These are phyloP conservation scores for Fusarium drepaniforme DNA, from an alignment of 2,329 filamentous ascomycete species.

Conservation along the genomic window DNA sequence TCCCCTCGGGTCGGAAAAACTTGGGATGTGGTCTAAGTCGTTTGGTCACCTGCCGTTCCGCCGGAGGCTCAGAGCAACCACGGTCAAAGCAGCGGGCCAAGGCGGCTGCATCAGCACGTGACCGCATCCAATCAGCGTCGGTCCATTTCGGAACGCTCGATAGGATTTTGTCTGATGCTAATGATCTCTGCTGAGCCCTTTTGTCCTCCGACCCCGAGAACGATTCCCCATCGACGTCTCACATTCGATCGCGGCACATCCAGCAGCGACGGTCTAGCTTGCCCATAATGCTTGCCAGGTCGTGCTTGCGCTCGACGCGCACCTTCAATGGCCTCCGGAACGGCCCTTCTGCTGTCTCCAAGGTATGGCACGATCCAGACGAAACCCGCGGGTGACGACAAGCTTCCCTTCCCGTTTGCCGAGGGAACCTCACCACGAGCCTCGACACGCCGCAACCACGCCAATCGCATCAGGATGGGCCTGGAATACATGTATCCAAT, in stretches of 20 bases:
- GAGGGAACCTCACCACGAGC: slow-evolving; percentile 49
- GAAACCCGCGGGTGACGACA: slow-evolving; percentile 25
- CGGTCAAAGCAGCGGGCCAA: not conserved
- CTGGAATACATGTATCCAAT: slow-evolving; percentile 35
- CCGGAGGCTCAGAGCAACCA: slow-evolving; percentile 35
- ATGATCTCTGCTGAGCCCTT: slow-evolving; percentile 56
- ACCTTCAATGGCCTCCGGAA: slow-evolving; percentile 83
- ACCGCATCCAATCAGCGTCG: slow-evolving; percentile 55
- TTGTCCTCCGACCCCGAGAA: slow-evolving; percentile 54
- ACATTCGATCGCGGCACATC: slow-evolving; percentile 51
- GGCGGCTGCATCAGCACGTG: slow-evolving; percentile 47
- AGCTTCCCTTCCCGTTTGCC: slow-evolving; percentile 49
- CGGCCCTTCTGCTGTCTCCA: slow-evolving; percentile 77
- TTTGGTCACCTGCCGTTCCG: slow-evolving; percentile 33
- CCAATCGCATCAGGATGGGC: slow-evolving; percentile 46
- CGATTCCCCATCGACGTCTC: slow-evolving; percentile 53
- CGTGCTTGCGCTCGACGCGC: slow-evolving; percentile 90
- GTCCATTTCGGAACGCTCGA: slow-evolving; percentile 59
- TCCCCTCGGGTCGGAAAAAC: slow-evolving; percentile 37
- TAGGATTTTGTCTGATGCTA: slow-evolving; percentile 54
- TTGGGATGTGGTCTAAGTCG: slow-evolving; percentile 21
- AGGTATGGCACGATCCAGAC: slow-evolving; percentile 71
- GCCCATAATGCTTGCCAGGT: slow-evolving; percentile 91
- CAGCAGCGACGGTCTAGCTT: slow-evolving; percentile 54
- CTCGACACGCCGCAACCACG: slow-evolving; percentile 37